A percentile compares a stretch with the other conserved stretches of the same genome.
Conservation (phyloP, 495 filamentous ascomycete genomes). For the Neurospora sp. region DNA sequence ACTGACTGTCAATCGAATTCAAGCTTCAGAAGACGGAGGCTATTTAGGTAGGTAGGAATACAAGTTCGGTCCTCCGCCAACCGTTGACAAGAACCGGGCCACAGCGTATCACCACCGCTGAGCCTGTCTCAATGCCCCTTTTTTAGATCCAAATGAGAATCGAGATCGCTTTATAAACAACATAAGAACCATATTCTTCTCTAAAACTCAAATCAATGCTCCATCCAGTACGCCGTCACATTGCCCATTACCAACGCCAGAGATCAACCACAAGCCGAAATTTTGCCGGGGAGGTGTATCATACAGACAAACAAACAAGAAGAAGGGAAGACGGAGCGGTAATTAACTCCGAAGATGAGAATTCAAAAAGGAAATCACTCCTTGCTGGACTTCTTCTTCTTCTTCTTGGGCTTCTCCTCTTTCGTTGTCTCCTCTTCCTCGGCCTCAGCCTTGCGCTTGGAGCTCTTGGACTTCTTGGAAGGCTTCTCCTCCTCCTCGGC, state of each 20-base stretch:
- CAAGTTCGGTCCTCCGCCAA: neutral
- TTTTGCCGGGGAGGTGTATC: conserved; percentile 24
- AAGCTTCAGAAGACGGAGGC: neutral
- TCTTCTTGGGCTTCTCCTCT: conserved; percentile 32
- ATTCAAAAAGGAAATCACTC: conserved; percentile 10
- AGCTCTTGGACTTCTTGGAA: conserved; percentile 28
- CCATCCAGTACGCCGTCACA: conserved; percentile 17
- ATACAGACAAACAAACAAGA: conserved; percentile 20
- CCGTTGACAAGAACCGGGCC: neutral
- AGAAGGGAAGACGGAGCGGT: conserved; percentile 2
- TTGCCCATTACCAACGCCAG: conserved; percentile 24
- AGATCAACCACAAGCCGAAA: conserved; percentile 13
- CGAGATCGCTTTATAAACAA: conserved; percentile 11
- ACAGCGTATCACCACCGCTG: neutral
- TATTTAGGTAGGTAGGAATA: neutral
- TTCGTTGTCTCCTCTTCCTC: conserved; percentile 23
- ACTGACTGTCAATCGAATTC: neutral
- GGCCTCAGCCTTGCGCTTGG: conserved; percentile 32
- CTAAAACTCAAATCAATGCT: conserved; percentile 9
- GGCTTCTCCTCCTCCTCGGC: conserved; percentile 34
- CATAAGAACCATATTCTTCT: conserved; percentile 5
- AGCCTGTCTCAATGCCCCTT: conserved; percentile 2
- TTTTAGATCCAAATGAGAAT: conserved; percentile 11
- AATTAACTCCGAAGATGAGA: conserved; percentile 1
- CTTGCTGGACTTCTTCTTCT: conserved; percentile 40